Evolutionary conservation across 169 alveolate genomes (phyloP), one percentile per base, ranked within the genome.

Genomic region (Plasmodium adleri): DNA sequence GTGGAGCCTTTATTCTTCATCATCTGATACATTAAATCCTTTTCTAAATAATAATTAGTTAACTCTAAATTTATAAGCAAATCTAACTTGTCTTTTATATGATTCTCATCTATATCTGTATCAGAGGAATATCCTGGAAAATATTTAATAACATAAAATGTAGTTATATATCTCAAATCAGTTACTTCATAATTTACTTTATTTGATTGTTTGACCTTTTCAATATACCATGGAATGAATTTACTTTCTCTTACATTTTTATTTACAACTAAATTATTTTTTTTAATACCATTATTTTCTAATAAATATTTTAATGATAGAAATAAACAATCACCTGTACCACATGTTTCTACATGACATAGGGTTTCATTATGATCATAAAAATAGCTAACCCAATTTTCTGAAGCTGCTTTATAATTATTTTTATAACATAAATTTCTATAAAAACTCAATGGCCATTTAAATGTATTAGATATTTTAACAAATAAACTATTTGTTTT

Each of bases 291-390:
- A 68, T 67, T 83, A 1, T 83, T 17, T 17, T 32, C 28, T 56
- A 83, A 39, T 43, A 83, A 22, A 68, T 68, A 58, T 68, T 83
- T 60, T 17, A 83, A 15, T 0, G 91, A 52, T 56, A 39, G 8
- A 43, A 83, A 83, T 6, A 83, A 50, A 13, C 91, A 83, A 17
- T 83, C 91, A 2, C 91, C 91, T 0, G 70, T 28, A 7, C 85
- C 91, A 68, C 43, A 28, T 0, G 83, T 68, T 12, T 67, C 66
- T 2, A 83, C 74, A 68, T 58, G 80, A 68, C 91, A 83, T 54
- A 83, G n/a, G 15, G 91, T 68, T 9, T 83, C 91, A 67, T 83
- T 68, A 39, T 83, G 83, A 15, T 39, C 26, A 58, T 68, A 59
- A 39, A 83, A 83, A n/a, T 54, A 68, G 22, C 32, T 50, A 22